phyloP scores from a whole-genome alignment of 805 yeast species.

The Yarrowia sp. region DNA sequence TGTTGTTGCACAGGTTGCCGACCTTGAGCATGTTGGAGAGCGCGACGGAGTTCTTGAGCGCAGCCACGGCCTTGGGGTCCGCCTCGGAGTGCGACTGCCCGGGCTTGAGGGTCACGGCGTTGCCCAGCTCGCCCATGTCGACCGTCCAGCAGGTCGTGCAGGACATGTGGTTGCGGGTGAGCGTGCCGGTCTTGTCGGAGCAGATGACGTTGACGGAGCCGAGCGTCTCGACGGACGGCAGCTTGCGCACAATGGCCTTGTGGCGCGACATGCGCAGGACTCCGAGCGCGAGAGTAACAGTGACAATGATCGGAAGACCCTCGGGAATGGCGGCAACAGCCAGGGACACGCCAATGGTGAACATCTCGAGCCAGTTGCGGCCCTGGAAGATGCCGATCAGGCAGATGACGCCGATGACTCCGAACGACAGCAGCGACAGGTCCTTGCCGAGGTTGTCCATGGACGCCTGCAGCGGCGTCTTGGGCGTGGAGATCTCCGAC shows the following conservation, averaged over 20 bases:
- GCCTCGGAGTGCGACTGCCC: slow-evolving; percentile 4
- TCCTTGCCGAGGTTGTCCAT: slow-evolving; percentile 97
- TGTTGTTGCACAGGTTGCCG: slow-evolving; percentile 41
- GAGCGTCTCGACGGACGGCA: slow-evolving; percentile 92
- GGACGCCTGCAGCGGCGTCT: slow-evolving; percentile 91
- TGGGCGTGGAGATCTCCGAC: slow-evolving; percentile 93
- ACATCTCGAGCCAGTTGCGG: slow-evolving; percentile 94
- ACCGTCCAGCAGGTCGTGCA: slow-evolving; percentile 79
- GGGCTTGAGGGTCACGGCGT: not conserved
- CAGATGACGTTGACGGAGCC: slow-evolving; percentile 94
- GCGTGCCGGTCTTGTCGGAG: slow-evolving; percentile 87
- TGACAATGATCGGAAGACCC: slow-evolving; percentile 96
- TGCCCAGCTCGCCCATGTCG: slow-evolving; percentile 42
- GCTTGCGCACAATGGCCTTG: slow-evolving; percentile 88
- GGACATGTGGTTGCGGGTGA: slow-evolving; percentile 90
- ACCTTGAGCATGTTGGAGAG: slow-evolving; percentile 31
- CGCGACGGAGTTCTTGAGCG: not conserved
- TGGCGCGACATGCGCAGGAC: slow-evolving; percentile 94
- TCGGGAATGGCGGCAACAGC: slow-evolving; percentile 99
- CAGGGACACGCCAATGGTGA: slow-evolving; percentile 91
- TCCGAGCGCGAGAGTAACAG: slow-evolving; percentile 94
- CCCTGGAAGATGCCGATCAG: slow-evolving; percentile 89
- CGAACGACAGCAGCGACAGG: slow-evolving; percentile 77
- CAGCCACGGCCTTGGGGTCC: slow-evolving; percentile 2
- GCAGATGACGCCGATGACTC: slow-evolving; percentile 87